These are phyloP conservation scores for Nakaseomyces kungkrabaensis DNA, from an alignment of 1,139 yeast genomes.

Conservation along the genomic window DNA sequence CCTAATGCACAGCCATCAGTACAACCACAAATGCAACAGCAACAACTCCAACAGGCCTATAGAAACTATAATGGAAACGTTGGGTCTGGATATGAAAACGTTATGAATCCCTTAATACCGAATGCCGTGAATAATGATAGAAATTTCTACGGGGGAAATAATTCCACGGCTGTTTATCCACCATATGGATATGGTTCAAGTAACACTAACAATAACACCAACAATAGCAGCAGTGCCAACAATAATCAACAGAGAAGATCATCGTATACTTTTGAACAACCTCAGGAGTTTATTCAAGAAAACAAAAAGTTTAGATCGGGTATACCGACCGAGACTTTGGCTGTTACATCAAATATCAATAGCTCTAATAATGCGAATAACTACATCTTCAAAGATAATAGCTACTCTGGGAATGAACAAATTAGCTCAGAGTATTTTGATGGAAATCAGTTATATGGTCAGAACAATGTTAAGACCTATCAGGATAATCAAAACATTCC, in stretches of 20 bases:
- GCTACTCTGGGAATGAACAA: background rate
- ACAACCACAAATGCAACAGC: background rate
- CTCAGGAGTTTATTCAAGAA: background rate
- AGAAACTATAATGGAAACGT: background rate
- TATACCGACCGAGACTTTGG: background rate
- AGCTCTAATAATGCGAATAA: background rate
- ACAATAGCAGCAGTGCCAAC: too few relatives aligned
- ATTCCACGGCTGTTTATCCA: background rate
- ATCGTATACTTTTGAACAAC: background rate
- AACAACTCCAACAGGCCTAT: background rate
- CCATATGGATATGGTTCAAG: background rate
- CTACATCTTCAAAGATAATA: background rate
- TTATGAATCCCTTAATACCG: background rate
- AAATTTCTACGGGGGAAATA: background rate
- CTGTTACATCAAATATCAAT: background rate
- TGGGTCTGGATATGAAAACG: background rate
- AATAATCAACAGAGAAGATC: background rate
- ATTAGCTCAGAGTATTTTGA: background rate
- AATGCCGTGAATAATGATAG: background rate
- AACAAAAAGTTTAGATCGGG: background rate
- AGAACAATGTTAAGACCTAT: constrained; percentile 7
- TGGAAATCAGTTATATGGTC: background rate
- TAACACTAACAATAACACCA: background rate
- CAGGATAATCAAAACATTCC: background rate
- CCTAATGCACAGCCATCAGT: background rate